Percentiles rank a stretch among this genome's conserved stretches.
Evolutionary conservation across 768 basidiomycete genomes (phyloP).

Genomic region (Tulasnella sp.): DNA sequence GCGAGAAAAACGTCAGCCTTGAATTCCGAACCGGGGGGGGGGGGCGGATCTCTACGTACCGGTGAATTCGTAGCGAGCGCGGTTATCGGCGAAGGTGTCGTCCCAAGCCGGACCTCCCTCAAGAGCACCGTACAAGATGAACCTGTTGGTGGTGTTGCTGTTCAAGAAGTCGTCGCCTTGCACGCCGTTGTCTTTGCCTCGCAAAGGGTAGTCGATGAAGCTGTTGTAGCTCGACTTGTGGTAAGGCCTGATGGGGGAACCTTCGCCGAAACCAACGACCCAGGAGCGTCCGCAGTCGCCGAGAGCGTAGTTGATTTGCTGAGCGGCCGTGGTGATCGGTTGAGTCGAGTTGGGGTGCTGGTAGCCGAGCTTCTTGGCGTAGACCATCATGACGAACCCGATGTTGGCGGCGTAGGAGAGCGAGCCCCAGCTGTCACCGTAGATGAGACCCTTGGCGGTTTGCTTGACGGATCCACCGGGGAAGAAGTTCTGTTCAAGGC

Average conservation of each 20-base stretch:
- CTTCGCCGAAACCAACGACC: conserved; percentile 6
- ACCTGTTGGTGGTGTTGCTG: neutral
- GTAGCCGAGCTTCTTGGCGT: conserved; percentile 5
- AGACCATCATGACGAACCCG: conserved; percentile 1
- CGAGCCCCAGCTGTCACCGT: conserved; percentile 2
- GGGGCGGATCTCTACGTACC: neutral
- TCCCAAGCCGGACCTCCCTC: conserved; percentile 4
- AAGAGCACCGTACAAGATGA: conserved; percentile 5
- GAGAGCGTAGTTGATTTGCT: conserved; percentile 4
- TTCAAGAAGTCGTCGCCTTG: conserved; percentile 7
- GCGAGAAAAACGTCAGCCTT: neutral
- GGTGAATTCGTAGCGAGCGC: neutral
- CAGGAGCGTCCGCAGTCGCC: conserved; percentile 5
- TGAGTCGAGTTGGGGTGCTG: neutral
- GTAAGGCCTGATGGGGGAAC: neutral
- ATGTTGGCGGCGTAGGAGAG: conserved; percentile 1
- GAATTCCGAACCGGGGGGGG: too few species aligned
- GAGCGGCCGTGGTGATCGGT: neutral
- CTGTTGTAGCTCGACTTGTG: conserved; percentile 7
- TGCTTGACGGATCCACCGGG: neutral
- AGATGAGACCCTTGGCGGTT: conserved; percentile 4
- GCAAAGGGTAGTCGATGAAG: conserved; percentile 4
- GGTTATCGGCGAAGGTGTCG: conserved; percentile 1
- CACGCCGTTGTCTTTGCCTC: neutral
- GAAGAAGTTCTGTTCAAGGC: neutral